Evolutionary conservation across 768 basidiomycete species (phyloP).

Genomic region (Fomitopsis pulvina): DNA sequence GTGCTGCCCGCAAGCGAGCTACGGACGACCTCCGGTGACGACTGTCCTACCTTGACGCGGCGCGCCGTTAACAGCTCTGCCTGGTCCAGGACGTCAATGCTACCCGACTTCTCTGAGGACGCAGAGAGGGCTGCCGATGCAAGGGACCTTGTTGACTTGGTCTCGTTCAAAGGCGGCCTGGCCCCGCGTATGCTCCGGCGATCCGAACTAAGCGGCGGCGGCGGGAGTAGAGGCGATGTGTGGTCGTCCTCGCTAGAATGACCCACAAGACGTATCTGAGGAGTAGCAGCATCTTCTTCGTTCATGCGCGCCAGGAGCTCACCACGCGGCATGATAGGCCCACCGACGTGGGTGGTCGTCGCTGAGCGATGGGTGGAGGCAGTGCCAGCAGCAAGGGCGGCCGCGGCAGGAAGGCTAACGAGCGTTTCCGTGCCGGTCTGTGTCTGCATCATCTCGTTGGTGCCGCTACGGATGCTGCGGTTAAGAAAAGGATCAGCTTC

Average conservation of each 20-base stretch:
- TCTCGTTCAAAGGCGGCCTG: slow-evolving; percentile 20
- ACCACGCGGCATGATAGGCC: slow-evolving; percentile 31
- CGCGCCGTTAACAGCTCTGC: slow-evolving; percentile 48
- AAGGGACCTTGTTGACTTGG: slow-evolving; percentile 20
- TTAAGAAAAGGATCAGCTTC: slow-evolving; percentile 55
- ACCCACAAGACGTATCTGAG: slow-evolving; percentile 18
- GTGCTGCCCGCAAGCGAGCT: slow-evolving; percentile 7
- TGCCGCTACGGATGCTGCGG: slow-evolving; percentile 16
- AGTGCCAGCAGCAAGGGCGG: slow-evolving; percentile 10
- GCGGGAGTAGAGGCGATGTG: slow-evolving; percentile 32
- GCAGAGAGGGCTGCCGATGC: slow-evolving; percentile 2
- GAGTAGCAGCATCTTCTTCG: slow-evolving; percentile 26
- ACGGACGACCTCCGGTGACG: slow-evolving; percentile 12
- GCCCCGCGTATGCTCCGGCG: slow-evolving; percentile 10
- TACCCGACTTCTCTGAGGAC: slow-evolving; percentile 20
- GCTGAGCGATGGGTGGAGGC: slow-evolving; percentile 11
- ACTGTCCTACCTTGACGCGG: slow-evolving; percentile 31
- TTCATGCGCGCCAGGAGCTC: slow-evolving; percentile 28
- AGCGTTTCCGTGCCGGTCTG: slow-evolving; percentile 22
- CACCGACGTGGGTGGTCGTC: slow-evolving; percentile 26
- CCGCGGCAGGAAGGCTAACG: slow-evolving; percentile 22
- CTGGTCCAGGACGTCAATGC: slow-evolving; percentile 25
- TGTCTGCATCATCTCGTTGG: slow-evolving; percentile 17
- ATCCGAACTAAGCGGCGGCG: slow-evolving; percentile 31
- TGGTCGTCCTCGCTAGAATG: slow-evolving; percentile 17